Base-by-base conservation (phyloP, 1,284 basidiomycete genomes). In the Trametes polyzona region DNA sequence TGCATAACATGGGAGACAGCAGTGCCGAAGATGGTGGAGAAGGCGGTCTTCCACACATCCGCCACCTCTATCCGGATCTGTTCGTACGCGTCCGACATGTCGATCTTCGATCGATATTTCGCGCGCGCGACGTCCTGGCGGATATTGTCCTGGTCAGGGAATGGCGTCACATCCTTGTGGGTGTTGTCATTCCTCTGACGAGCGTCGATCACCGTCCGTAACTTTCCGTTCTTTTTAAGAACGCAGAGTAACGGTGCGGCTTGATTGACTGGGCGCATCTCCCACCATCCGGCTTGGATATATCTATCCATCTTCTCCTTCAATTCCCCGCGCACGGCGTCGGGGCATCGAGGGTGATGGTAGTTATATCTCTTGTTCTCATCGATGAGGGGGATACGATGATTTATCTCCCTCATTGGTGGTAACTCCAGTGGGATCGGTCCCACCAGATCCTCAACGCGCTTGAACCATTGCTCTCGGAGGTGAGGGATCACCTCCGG, bases 121-220 rank as follows among this genome's bases (percentile, higher is more conserved):
- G 48, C 74, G 66, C 2, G 68, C 69, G 37, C 74, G 66, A 2
- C 65, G 72, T 0, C 68, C 68, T 2, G 68, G 44, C 43, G 66
- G 65, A 75, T 73, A 16, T 66, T 57, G 12, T 71, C 68, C 51
- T 72, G 69, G 46, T 74, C 68, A 0, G 68, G 73, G 29, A 74
- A 69, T 0, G 68, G 73, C 0, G 68, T 69, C 1, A 70, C 53
- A 41, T 69, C 68, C 43, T 70, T 66, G 5, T 65, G 26, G 0
- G 68, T 74, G 51, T 74, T 73, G 9, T 61, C 59, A 48, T 74
- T 74, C 16, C 52, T 52, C 21, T 59, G 44, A n/a, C 59, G 19
- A 1, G 43, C 54, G 42, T 73, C 68, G 1, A 70, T 52, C 7
- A 64, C 68, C 3, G 65, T 70, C 0, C 69, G 44, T 6, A 71